A percentile compares a stretch with the other conserved stretches of the same genome.
Evolutionary conservation across 805 yeast species (phyloP).

Genomic region (Cyberlindnera misumaiensis): DNA sequence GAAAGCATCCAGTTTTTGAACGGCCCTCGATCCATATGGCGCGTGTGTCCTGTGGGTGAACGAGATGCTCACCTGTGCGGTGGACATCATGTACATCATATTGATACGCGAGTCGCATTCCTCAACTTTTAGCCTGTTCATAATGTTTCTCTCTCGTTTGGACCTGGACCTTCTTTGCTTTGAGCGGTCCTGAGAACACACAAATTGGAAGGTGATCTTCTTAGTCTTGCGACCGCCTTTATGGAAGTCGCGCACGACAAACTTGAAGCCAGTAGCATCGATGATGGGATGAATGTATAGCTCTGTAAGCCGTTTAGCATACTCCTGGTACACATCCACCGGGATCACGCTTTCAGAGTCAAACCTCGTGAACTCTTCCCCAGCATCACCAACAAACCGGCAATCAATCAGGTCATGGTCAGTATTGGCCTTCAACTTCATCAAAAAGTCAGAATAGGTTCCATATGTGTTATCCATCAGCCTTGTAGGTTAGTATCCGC

Average conservation of each 20-base stretch:
- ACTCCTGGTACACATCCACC: constrained; percentile 26
- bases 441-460: constrained; percentile 20
- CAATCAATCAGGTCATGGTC: constrained; percentile 30
- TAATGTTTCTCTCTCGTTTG: constrained; percentile 29
- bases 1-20: neutral
- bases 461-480: constrained; percentile 23
- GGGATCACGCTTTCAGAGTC: constrained; percentile 24
- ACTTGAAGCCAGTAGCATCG: constrained; percentile 34
- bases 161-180: constrained; percentile 37
- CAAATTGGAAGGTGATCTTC: constrained; percentile 37
- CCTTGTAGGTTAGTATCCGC: constrained; percentile 1
- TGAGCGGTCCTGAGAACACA: constrained; percentile 38
- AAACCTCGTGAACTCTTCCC: constrained; percentile 28
- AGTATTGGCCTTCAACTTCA: constrained; percentile 29
- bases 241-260: constrained; percentile 39
- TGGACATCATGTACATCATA: constrained; percentile 31
- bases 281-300: constrained; percentile 35
- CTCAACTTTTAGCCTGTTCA: constrained; percentile 35
- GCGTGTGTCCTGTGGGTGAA: constrained; percentile 35
- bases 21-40: constrained; percentile 26
- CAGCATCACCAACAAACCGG: constrained; percentile 28
- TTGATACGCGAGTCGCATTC: constrained; percentile 35
- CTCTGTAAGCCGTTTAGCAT: constrained; percentile 30
- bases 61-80: constrained; percentile 30
- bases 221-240: constrained; percentile 35